Percentiles rank a stretch among this genome's conserved stretches.
Evolutionary conservation across 2,329 filamentous ascomycete species (phyloP).

Genomic region (Aspergillus intermedius): DNA sequence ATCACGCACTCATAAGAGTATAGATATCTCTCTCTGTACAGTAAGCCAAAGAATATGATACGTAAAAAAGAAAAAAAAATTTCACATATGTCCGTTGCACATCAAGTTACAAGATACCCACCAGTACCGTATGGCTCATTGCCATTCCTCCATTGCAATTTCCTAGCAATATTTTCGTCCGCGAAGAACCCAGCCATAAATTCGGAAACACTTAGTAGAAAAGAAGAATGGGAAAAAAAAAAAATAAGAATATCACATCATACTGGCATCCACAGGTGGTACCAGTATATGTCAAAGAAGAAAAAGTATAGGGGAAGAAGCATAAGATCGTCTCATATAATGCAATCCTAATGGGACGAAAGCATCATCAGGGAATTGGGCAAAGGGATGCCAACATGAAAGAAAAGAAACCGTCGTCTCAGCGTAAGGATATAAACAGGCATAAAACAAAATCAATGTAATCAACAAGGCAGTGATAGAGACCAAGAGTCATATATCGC

Average conservation of each 20-base stretch:
- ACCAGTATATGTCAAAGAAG: too few relatives aligned
- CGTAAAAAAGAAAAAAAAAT: neutral
- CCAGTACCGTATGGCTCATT: neutral
- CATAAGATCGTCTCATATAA: constrained; percentile 20
- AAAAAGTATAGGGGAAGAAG: neutral
- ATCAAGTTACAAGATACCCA: neutral
- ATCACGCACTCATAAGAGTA: neutral
- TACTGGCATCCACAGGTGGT: neutral
- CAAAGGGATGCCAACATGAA: constrained; percentile 11
- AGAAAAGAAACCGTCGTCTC: constrained; percentile 16
- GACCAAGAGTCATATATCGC: constrained; percentile 27
- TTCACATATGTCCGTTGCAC: neutral
- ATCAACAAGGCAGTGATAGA: constrained; percentile 8
- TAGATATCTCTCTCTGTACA: neutral
- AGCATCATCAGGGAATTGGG: constrained; percentile 10
- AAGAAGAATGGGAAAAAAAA: neutral
- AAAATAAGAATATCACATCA: neutral
- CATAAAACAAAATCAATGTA: constrained; percentile 14
- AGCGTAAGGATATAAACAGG: constrained; percentile 25
- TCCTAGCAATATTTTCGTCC: neutral
- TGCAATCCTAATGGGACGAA: constrained; percentile 14
- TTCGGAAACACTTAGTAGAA: neutral
- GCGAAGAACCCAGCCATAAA: neutral
- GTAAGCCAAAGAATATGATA: neutral
- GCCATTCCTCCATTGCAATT: neutral